These are phyloP conservation scores for Stemphylium lycopersici DNA, from an alignment of 2,329 filamentous ascomycete species.

Conservation along the genomic window DNA sequence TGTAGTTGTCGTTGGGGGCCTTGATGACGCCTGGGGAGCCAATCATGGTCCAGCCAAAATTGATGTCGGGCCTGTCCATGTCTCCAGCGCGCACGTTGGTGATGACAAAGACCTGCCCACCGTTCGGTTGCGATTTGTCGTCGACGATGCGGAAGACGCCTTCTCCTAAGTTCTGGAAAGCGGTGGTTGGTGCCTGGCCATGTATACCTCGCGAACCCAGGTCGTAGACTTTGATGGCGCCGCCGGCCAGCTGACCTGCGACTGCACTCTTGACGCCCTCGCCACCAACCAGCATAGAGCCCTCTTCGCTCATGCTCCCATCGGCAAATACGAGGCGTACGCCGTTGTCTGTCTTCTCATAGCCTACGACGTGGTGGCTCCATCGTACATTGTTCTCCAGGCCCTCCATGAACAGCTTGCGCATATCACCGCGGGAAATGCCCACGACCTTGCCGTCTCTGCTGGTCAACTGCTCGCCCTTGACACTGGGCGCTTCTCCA, in stretches of 20 bases:
- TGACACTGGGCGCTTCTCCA: constrained; percentile 17
- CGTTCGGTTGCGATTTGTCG: constrained; percentile 51
- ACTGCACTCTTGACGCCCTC: constrained; percentile 68
- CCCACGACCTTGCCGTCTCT: constrained; percentile 66
- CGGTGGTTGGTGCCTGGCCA: constrained; percentile 66
- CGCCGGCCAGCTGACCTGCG: constrained; percentile 64
- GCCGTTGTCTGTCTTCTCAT: constrained; percentile 61
- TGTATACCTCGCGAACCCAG: constrained; percentile 69
- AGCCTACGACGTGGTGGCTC: constrained; percentile 62
- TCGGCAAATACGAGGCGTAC: constrained; percentile 66
- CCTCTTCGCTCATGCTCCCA: constrained; percentile 64
- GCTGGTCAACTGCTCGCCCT: constrained; percentile 51
- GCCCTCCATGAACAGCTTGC: constrained; percentile 62
- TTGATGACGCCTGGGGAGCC: constrained; percentile 63
- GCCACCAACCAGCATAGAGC: constrained; percentile 64
- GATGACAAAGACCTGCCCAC: constrained; percentile 60
- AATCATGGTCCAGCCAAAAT: constrained; percentile 70
- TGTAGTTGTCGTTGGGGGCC: constrained; percentile 65
- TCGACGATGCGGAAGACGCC: constrained; percentile 66
- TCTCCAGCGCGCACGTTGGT: constrained; percentile 68
- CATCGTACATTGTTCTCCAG: constrained; percentile 63
- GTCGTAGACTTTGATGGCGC: constrained; percentile 66
- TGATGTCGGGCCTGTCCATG: constrained; percentile 62
- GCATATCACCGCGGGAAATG: constrained; percentile 68
- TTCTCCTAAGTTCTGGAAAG: constrained; percentile 67